Base-by-base conservation (phyloP, 1,139 yeast genomes). In the Kurtzmaniella natalensis region DNA sequence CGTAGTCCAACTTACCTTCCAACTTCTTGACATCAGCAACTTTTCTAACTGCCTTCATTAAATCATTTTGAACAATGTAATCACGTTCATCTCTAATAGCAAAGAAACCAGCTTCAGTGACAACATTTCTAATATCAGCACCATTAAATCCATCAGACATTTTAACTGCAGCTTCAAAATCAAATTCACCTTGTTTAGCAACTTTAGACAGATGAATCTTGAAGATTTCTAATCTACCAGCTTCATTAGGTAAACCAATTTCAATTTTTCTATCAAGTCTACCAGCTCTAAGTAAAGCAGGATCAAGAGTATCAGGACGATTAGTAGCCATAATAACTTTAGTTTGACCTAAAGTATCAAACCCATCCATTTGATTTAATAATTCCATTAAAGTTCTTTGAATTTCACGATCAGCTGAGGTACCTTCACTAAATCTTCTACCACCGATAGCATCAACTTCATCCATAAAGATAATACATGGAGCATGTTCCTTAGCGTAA, bases 391-490 rank as follows among this genome's bases (percentile, higher is more conserved):
- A 72, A 2, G 98, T 94, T 68, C 99, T 85, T 66, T 94, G 99
- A 55, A 94, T 92, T 62, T 94, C 99, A 61, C 98, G 81, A 66
- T 94, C 99, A 2, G 98, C 98, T 8, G 96, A 85, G 2, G 98
- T 92, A 62, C 99, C 99, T 61, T 94, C 99, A 49, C 94, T 81
- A 61, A 94, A 94, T 61, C 99, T 79, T 50, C 99, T 78, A 35
- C 98, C 98, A 55, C 99, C 99, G 61, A 94, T 94, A 36, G 99
- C 98, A 68, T 94, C 99, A 42, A 94, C 81, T 70, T 94, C 99
- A 68, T 94, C 99, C 96, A 94, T 89, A 58, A 94, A 94, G 46
- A 94, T 94, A 56, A 94, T 92, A 65, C 98, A 94, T 14, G 99
- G 99, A 55, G 86, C 97, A 58, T 94, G 97, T 55, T 92, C 98